Evolutionary conservation across 306 rosid species (phyloP), one percentile per base, ranked within the genome.

Genomic region (Pterocarpus macrocarpus): DNA sequence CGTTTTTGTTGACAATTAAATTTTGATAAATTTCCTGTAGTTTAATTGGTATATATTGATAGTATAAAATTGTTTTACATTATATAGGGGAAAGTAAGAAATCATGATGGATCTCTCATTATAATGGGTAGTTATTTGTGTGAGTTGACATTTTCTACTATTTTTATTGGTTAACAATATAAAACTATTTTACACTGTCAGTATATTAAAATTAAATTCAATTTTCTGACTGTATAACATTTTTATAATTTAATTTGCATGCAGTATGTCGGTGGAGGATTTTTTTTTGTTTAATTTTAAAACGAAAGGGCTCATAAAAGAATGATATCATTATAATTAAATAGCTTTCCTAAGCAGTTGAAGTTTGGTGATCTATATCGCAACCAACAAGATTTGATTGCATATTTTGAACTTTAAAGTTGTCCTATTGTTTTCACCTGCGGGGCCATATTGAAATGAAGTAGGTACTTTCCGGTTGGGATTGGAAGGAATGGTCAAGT

Each of bases 351-450:
- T 52, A 59, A 84, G 97, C 89, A 83, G 97, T 86, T 90, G 92
- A 74, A 88, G 91, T 93, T 94, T 86, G 98, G 97, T 91, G 84
- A 87, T 87, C 97, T 66, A 88, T 81, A 81, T 81, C 69, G 43
- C 95, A 92, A 88, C 97, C 32, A 87, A 88, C 89, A 59, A 22
- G 85, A 92, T 84, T 91, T 86, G 89, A 89, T 86, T 80, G 80
- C 82, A 45, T 66, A 22, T 77, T 57, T 86, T 82, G 72, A 81
- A 57, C 61, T 78, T 28, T 57, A 4, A 22, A 61, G 30, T 57
- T 73, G 55, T 63, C 81, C 85, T 66, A 63, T 53, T 58, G 39
- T 61, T 76, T 71, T 80, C 83, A 66, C 64, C 28, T 15, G 79
- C 16, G 50, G 80, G 84, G 50, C 85, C 67, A 56, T 79, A 3